Base-by-base conservation (phyloP, 2,329 filamentous ascomycete species). In the Zymoseptoria pseudotritici region DNA sequence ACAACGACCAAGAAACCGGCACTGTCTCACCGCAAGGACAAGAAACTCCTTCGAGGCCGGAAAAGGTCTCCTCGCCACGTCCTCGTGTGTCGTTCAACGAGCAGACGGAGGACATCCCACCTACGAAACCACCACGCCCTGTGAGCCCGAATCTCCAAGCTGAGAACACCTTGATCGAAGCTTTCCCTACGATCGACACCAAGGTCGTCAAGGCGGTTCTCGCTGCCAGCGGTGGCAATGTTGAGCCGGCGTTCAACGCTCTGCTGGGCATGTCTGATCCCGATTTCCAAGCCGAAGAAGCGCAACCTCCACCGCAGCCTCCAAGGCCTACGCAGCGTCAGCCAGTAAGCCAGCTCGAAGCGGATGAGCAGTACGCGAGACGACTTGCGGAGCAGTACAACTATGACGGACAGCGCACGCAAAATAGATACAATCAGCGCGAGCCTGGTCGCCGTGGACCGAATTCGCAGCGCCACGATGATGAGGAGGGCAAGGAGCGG, bases 201-300 rank as follows among this genome's bases (percentile, higher is more conserved):
- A 75, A 85, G 52, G 88, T 99, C 53, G 84, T 99, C 74, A 96
- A 87, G 75, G 94, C 94, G 29, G 89, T 99, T 0, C 78, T 99
- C 65, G 82, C 84, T 22, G 94, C 94, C 13, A 97, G 94, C 73
- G 83, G 86, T 60, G 93, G 92, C 61, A 86, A 88, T 70, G 86
- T 97, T 54, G 94, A 99, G 75, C 89, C 91, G 31, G 93, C 94
- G 13, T 99, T 99, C 78, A 94, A 97, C 77, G 94, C 94, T 42
- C 82, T 99, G 51, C 82, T 99, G 52, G 89, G 78, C 72, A 82
- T 82, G 80, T 80, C 78, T 54, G 80, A 83, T 65, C 80, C 81
- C 55, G 74, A 76, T 67, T 81, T 79, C 73, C 72, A 78, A 61
- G 73, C 72, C 3, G 78, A 81, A 58, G 77, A 80, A 55, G 68